Evolutionary conservation across 495 filamentous ascomycete genomes (phyloP).

Genomic region (Amniculicola lignicola): DNA sequence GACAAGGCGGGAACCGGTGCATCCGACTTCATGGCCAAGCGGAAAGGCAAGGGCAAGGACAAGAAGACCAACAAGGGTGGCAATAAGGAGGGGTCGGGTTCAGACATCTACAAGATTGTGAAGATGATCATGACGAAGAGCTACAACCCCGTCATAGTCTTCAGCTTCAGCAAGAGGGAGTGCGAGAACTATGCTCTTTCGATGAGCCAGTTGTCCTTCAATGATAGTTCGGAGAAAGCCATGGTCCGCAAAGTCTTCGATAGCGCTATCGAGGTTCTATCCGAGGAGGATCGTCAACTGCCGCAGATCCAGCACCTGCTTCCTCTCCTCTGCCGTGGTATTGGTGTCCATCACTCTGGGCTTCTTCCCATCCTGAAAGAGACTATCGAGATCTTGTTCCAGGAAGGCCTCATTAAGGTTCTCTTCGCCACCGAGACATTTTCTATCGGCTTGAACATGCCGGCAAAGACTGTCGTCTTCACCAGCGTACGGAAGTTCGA

Average conservation of each 20-base stretch:
- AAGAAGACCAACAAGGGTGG: slow-evolving; percentile 88
- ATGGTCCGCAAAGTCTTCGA: slow-evolving; percentile 94
- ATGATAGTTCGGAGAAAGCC: slow-evolving; percentile 89
- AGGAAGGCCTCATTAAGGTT: slow-evolving; percentile 96
- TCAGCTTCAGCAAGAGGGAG: slow-evolving; percentile 97
- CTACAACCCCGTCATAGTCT: slow-evolving; percentile 96
- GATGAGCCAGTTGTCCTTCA: slow-evolving; percentile 86
- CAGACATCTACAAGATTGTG: slow-evolving; percentile 94
- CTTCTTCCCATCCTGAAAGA: slow-evolving; percentile 95
- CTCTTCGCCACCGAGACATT: slow-evolving; percentile 98
- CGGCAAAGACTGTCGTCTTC: slow-evolving; percentile 97
- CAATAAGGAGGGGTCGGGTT: slow-evolving; percentile 56
- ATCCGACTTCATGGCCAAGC: slow-evolving; percentile 69
- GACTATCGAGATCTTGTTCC: slow-evolving; percentile 98
- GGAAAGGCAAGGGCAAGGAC: slow-evolving; percentile 82
- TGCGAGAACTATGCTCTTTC: slow-evolving; percentile 83
- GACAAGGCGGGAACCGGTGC: slow-evolving; percentile 84
- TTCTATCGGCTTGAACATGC: slow-evolving; percentile 98
- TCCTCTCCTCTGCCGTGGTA: slow-evolving; percentile 82
- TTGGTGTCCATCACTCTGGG: slow-evolving; percentile 96
- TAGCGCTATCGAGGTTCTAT: slow-evolving; percentile 83
- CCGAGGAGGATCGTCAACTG: slow-evolving; percentile 81
- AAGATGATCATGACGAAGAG: slow-evolving; percentile 97
- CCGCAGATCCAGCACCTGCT: slow-evolving; percentile 90
- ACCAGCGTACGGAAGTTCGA: slow-evolving; percentile 95